A percentile compares a stretch with the other conserved stretches of the same genome.
These are phyloP conservation scores for Eucalyptus sp. DNA, from an alignment of 345 rosid species.

Conservation along the genomic window DNA sequence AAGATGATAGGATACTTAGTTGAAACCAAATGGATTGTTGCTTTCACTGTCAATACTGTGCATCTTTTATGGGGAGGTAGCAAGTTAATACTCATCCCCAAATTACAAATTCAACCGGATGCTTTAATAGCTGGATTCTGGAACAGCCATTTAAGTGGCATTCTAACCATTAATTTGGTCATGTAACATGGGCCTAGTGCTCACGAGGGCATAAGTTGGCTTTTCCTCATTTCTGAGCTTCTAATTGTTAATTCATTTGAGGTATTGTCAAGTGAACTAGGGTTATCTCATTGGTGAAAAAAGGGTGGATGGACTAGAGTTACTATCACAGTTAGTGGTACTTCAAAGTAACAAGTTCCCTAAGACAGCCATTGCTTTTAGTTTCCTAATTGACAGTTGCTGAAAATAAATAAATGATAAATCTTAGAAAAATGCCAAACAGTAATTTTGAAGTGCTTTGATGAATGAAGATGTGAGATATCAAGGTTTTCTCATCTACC, in stretches of 20 bases:
- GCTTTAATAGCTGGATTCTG: background rate
- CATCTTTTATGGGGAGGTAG: background rate
- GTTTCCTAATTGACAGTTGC: background rate
- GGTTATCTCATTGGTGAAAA: background rate
- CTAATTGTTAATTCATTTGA: background rate
- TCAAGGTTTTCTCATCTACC: conserved; percentile 32
- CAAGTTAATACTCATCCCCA: background rate
- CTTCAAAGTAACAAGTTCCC: background rate
- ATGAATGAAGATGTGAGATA: background rate
- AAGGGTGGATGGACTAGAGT: background rate
- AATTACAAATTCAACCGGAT: background rate
- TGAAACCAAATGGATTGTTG: background rate
- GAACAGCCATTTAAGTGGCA: background rate
- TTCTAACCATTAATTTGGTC: background rate
- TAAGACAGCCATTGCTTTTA: background rate
- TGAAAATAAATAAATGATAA: background rate
- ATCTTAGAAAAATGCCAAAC: background rate
- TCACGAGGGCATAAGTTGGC: background rate
- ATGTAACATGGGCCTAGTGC: background rate
- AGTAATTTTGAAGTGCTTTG: background rate
- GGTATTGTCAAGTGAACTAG: background rate
- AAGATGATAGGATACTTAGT: background rate
- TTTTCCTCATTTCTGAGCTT: background rate
- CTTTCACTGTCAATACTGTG: background rate
- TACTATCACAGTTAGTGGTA: background rate